A percentile compares a stretch with the other conserved stretches of the same genome.
phyloP scores from a whole-genome alignment of 2,329 filamentous ascomycete species.

The Penicillium sp. region DNA sequence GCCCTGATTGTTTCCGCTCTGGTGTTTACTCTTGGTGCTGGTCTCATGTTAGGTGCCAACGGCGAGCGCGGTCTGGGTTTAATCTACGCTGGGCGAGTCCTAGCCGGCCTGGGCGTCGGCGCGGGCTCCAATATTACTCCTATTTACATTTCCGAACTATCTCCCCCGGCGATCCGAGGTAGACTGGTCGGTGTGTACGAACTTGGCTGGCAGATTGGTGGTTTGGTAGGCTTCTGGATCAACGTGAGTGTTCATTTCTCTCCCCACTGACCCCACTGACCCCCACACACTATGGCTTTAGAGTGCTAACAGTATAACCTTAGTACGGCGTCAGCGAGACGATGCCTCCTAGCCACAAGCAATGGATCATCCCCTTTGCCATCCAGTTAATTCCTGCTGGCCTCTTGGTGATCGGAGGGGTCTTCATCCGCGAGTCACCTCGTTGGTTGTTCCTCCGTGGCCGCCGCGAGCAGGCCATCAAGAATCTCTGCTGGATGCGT shows the following conservation, averaged over 20 bases:
- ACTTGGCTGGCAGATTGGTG: constrained; percentile 51
- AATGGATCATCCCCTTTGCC: constrained; percentile 37
- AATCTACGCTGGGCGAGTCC: constrained; percentile 53
- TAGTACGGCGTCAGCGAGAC: constrained; percentile 52
- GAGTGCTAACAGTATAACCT: background rate
- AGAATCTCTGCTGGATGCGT: constrained; percentile 50
- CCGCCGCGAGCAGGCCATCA: constrained; percentile 62
- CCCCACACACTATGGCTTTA: too few species aligned
- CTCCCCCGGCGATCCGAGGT: constrained; percentile 55
- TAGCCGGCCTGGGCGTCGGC: constrained; percentile 55
- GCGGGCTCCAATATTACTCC: constrained; percentile 55
- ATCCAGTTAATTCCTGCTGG: constrained; percentile 34
- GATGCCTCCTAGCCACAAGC: constrained; percentile 26
- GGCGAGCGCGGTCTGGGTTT: constrained; percentile 59
- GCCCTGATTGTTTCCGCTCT: constrained; percentile 60
- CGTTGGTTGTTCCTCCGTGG: constrained; percentile 67
- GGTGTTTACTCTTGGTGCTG: constrained; percentile 68
- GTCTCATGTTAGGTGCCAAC: constrained; percentile 67
- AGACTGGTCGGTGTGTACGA: constrained; percentile 55
- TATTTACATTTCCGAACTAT: constrained; percentile 57
- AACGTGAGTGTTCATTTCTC: constrained; percentile 34
- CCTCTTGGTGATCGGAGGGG: constrained; percentile 50
- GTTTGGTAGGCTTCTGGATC: constrained; percentile 48
- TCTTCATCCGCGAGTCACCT: constrained; percentile 62
- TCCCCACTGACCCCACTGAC: too few species aligned